A percentile compares a stretch with the other conserved stretches of the same genome.
phyloP scores from a whole-genome alignment of 805 yeast genomes.

The Sugiyamaella americana region DNA sequence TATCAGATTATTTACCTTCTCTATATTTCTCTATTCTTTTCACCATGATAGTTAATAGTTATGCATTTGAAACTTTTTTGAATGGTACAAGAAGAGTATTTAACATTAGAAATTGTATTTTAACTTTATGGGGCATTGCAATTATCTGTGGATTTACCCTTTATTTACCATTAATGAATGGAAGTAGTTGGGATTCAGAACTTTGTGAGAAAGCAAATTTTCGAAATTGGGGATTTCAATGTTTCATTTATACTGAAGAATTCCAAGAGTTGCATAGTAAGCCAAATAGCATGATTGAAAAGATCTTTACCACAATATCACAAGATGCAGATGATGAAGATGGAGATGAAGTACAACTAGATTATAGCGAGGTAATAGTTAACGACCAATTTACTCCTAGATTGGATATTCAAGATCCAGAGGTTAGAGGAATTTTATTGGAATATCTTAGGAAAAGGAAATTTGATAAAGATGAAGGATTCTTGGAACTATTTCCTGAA shows the following conservation, averaged over 20 bases:
- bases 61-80: too few species aligned
- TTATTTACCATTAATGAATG: conserved; percentile 61
- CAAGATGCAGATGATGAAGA: conserved; percentile 1
- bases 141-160: not conserved
- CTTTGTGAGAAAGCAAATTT: conserved; percentile 3
- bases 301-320: conserved; percentile 4
- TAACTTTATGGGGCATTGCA: conserved; percentile 1
- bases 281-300: not conserved
- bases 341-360: conserved; percentile 1
- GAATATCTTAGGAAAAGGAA: not conserved
- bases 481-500: not conserved
- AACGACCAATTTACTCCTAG: not conserved
- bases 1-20: conserved; percentile 79
- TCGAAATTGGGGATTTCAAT: conserved; percentile 7
- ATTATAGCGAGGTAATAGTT: too few species aligned
- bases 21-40: conserved; percentile 59
- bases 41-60: conserved; percentile 1
- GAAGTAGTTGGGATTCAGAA: conserved; percentile 46
- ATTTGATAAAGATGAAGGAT: not conserved
- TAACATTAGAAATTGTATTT: too few species aligned
- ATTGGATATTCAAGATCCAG: not conserved
- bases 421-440: not conserved
- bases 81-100: not conserved
- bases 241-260: conserved; percentile 2
- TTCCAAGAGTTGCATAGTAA: not conserved